Percentiles rank a stretch among this genome's conserved stretches.
phyloP scores from a whole-genome alignment of 2,329 filamentous ascomycete species.

The Stemphylium vesicarium region DNA sequence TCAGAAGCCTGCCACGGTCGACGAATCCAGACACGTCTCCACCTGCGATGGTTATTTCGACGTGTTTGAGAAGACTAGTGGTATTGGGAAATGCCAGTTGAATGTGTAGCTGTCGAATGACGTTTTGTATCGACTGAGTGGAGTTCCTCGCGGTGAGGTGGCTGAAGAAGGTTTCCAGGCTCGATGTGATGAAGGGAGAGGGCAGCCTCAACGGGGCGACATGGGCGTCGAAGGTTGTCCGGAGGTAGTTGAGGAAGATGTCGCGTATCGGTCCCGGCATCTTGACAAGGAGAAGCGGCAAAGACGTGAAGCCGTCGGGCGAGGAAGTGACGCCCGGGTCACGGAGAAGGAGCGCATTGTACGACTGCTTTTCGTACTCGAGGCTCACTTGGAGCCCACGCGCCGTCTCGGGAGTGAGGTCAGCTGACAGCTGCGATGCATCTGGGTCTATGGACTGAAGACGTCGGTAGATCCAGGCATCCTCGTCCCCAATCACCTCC shows the following conservation, averaged over 20 bases:
- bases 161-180: slow-evolving; percentile 64
- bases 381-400: slow-evolving; percentile 58
- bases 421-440: slow-evolving; percentile 34
- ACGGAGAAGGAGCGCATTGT: slow-evolving; percentile 59
- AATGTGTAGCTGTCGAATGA: slow-evolving; percentile 44
- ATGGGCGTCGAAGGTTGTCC: slow-evolving; percentile 58
- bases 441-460: slow-evolving; percentile 42
- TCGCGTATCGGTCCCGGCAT: slow-evolving; percentile 59
- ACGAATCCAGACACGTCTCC: slow-evolving; percentile 50
- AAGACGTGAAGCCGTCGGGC: slow-evolving; percentile 51
- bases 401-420: slow-evolving; percentile 28
- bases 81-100: slow-evolving; percentile 43
- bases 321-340: slow-evolving; percentile 39
- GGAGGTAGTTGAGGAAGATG: slow-evolving; percentile 57
- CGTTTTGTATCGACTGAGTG: slow-evolving; percentile 38
- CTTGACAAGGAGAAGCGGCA: slow-evolving; percentile 59
- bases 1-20: slow-evolving; percentile 31
- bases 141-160: slow-evolving; percentile 55
- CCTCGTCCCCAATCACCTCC: slow-evolving; percentile 52
- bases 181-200: slow-evolving; percentile 53
- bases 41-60: slow-evolving; percentile 53
- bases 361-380: slow-evolving; percentile 56
- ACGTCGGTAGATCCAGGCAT: slow-evolving; percentile 48
- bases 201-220: slow-evolving; percentile 54
- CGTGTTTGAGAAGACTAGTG: slow-evolving; percentile 46